Percentiles rank a stretch among this genome's conserved stretches.
Conservation (phyloP, 2,329 filamentous ascomycete species). For the Colletotrichum tropicicola region DNA sequence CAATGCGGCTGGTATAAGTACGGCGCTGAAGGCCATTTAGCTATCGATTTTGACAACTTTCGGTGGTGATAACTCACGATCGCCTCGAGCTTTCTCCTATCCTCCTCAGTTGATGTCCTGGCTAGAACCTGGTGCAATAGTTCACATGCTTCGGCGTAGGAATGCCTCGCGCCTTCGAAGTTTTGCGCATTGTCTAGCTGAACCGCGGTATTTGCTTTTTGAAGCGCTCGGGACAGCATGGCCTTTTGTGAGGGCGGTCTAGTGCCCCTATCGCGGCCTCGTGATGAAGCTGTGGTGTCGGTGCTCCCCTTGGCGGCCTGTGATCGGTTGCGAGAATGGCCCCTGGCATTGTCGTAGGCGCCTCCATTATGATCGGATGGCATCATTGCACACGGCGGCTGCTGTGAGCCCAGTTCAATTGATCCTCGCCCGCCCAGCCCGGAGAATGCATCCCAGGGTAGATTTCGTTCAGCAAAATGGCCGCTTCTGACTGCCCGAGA, state of each 20-base stretch:
- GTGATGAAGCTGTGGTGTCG: constrained; percentile 49
- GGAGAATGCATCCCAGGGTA: constrained; percentile 25
- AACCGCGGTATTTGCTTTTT: constrained; percentile 96
- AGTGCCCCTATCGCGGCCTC: constrained; percentile 42
- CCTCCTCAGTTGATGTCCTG: constrained; percentile 84
- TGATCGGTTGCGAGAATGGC: constrained; percentile 57
- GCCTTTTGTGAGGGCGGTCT: constrained; percentile 83
- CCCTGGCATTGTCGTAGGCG: constrained; percentile 35
- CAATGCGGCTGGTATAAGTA: constrained; percentile 90
- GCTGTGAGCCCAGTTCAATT: constrained; percentile 9
- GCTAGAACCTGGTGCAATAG: constrained; percentile 88
- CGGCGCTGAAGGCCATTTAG: constrained; percentile 67
- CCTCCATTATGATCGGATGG: constrained; percentile 44
- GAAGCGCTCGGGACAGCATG: constrained; percentile 94
- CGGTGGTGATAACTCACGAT: constrained; percentile 74
- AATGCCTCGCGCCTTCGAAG: constrained; percentile 88
- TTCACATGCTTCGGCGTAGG: constrained; percentile 90
- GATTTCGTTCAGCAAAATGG: neutral
- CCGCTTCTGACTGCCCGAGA: neutral
- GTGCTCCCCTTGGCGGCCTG: constrained; percentile 53
- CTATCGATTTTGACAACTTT: neutral
- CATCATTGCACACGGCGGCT: constrained; percentile 11
- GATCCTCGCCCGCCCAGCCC: constrained; percentile 16
- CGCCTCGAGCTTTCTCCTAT: constrained; percentile 88
- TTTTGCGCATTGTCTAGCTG: constrained; percentile 96